Conservation (phyloP, 352 stramenopile species). For the Thalassiosira mediterranea region DNA sequence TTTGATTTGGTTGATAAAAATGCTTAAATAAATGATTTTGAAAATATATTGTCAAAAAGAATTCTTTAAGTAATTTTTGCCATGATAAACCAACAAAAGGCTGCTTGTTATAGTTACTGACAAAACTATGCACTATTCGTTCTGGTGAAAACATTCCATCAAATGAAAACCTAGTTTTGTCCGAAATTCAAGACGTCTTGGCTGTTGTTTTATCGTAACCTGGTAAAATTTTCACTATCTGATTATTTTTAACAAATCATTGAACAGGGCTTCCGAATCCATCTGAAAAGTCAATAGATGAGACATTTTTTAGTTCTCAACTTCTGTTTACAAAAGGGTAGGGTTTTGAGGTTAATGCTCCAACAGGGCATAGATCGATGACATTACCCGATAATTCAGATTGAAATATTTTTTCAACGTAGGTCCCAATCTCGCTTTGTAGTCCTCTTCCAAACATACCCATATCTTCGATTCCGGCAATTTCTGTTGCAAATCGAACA, state of each 20-base stretch:
- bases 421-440: constrained; percentile 69
- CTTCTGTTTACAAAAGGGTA: constrained; percentile 63
- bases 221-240: constrained; percentile 47
- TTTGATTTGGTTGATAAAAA: constrained; percentile 43
- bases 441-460: constrained; percentile 68
- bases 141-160: constrained; percentile 46
- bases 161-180: constrained; percentile 66
- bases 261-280: constrained; percentile 43
- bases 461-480: constrained; percentile 59
- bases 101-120: constrained; percentile 33
- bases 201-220: constrained; percentile 44
- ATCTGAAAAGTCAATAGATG: constrained; percentile 56
- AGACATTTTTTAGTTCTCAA: constrained; percentile 61
- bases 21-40: constrained; percentile 50
- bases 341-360: constrained; percentile 68
- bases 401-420: constrained; percentile 54
- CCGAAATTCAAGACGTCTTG: constrained; percentile 52
- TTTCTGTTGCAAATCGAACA: constrained; percentile 72
- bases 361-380: constrained; percentile 74
- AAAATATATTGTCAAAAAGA: constrained; percentile 51
- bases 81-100: constrained; percentile 26
- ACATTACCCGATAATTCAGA: constrained; percentile 70
- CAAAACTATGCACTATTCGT: constrained; percentile 33
- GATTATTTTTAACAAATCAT: constrained; percentile 53
- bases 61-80: constrained; percentile 61